A percentile compares a stretch with the other conserved stretches of the same genome.
phyloP scores from a whole-genome alignment of 805 yeast species.

The Kodamaea jinghongensis region DNA sequence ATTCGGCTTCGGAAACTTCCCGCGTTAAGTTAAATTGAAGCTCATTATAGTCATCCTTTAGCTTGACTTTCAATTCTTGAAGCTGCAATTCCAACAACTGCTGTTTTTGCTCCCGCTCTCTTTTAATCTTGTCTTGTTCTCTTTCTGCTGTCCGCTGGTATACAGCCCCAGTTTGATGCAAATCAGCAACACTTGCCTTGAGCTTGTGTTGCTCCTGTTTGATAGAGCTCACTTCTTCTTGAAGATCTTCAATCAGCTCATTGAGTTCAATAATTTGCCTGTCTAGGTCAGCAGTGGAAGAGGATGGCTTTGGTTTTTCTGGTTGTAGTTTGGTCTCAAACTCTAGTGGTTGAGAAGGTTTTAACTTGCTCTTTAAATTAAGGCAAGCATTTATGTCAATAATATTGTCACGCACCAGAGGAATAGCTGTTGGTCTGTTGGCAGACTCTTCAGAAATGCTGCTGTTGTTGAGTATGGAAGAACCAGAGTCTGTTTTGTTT shows the following conservation, averaged over 20 bases:
- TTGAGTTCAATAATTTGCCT: conserved; percentile 8
- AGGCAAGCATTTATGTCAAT: conserved; percentile 9
- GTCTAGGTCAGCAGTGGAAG: conserved; percentile 7
- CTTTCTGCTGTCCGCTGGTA: conserved; percentile 9
- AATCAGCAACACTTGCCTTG: conserved; percentile 5
- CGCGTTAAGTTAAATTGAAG: conserved; percentile 32
- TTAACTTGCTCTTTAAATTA: conserved; percentile 7
- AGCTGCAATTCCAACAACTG: conserved; percentile 26
- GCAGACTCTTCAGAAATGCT: too few relatives aligned
- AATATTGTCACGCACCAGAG: neutral
- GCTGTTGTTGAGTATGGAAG: too few relatives aligned
- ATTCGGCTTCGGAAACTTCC: conserved; percentile 27
- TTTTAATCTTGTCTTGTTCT: conserved; percentile 9
- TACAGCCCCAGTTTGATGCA: conserved; percentile 4
- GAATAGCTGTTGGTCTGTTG: neutral
- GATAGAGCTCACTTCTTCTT: conserved; percentile 13
- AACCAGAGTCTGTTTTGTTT: too few relatives aligned
- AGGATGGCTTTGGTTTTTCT: neutral
- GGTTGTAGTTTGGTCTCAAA: conserved; percentile 3
- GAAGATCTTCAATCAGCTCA: conserved; percentile 12
- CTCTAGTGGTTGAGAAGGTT: neutral
- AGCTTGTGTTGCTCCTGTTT: conserved; percentile 10
- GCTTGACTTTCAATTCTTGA: conserved; percentile 26
- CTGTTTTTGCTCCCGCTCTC: conserved; percentile 29
- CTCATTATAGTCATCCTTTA: conserved; percentile 28